These are phyloP conservation scores for Colletotrichum ledebouriae DNA, from an alignment of 2,329 filamentous ascomycete genomes.

Conservation along the genomic window DNA sequence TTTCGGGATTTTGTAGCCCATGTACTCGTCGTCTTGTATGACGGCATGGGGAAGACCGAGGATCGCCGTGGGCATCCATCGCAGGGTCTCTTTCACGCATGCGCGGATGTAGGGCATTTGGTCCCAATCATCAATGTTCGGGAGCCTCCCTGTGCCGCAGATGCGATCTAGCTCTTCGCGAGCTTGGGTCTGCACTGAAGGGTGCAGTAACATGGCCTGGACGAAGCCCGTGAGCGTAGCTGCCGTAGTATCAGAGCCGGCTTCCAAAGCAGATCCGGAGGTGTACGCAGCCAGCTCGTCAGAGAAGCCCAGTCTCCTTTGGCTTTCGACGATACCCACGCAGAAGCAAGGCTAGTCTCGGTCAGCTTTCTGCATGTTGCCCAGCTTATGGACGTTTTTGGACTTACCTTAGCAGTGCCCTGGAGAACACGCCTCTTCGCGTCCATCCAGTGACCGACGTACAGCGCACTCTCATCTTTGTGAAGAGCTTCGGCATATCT, in stretches of 20 bases:
- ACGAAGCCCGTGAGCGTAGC: conserved; percentile 58
- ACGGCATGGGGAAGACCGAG: conserved; percentile 56
- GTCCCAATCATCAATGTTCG: conserved; percentile 56
- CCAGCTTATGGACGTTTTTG: neutral
- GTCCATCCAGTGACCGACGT: conserved; percentile 40
- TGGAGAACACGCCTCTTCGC: conserved; percentile 39
- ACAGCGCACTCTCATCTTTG: conserved; percentile 39
- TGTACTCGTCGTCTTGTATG: conserved; percentile 43
- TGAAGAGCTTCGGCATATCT: conserved; percentile 54
- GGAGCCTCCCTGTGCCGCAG: conserved; percentile 57
- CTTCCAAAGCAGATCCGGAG: conserved; percentile 54
- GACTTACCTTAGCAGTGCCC: conserved; percentile 38
- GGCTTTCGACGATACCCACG: conserved; percentile 45
- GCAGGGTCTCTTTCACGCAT: conserved; percentile 59
- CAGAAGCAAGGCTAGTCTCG: conserved; percentile 47
- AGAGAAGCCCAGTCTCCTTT: conserved; percentile 45
- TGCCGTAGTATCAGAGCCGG: conserved; percentile 59
- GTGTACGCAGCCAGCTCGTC: conserved; percentile 53
- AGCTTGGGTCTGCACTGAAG: conserved; percentile 56
- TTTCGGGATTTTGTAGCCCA: conserved; percentile 40
- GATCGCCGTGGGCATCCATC: conserved; percentile 60
- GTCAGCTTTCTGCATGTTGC: neutral
- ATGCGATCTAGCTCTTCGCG: conserved; percentile 59
- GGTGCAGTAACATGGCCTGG: conserved; percentile 60
- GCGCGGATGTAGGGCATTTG: conserved; percentile 62